Conservation (phyloP, 2,329 filamentous ascomycete genomes). For the Emmonsiellopsis sp. region DNA sequence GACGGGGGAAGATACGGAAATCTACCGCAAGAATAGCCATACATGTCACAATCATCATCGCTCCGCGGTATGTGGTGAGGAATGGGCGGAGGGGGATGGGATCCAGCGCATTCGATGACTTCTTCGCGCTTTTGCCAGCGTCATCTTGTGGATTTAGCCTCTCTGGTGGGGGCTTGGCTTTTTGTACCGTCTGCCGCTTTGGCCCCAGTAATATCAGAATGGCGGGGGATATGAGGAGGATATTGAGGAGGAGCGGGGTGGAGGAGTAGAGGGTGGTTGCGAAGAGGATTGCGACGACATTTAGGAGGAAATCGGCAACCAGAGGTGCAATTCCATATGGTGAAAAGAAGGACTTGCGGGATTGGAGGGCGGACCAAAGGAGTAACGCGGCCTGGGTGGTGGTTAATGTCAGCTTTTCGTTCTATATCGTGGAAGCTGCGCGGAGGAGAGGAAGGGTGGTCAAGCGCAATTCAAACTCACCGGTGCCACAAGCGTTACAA, state of each 20-base stretch:
- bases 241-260: slow-evolving; percentile 62
- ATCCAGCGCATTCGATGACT: slow-evolving; percentile 26
- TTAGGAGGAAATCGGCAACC: slow-evolving; percentile 76
- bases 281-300: slow-evolving; percentile 71
- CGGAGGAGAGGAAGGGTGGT: background rate
- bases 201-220: slow-evolving; percentile 49
- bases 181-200: slow-evolving; percentile 20
- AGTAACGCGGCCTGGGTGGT: slow-evolving; percentile 61
- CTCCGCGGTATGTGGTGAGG: slow-evolving; percentile 80
- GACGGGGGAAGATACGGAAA: slow-evolving; percentile 82
- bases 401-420: background rate
- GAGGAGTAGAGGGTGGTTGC: slow-evolving; percentile 78
- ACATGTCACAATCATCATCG: slow-evolving; percentile 86
- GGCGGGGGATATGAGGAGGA: slow-evolving; percentile 65
- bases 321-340: slow-evolving; percentile 61
- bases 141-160: slow-evolving; percentile 14
- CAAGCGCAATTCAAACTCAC: slow-evolving; percentile 45
- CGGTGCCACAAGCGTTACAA: slow-evolving; percentile 73
- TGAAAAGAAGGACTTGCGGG: slow-evolving; percentile 73
- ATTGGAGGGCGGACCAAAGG: slow-evolving; percentile 83
- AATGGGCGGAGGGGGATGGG: slow-evolving; percentile 78
- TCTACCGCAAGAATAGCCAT: slow-evolving; percentile 93
- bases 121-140: slow-evolving; percentile 10
- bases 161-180: slow-evolving; percentile 25
- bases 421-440: no score